Evolutionary conservation across 2,329 filamentous ascomycete genomes (phyloP).

Genomic region (Fusarium nisikadoi): DNA sequence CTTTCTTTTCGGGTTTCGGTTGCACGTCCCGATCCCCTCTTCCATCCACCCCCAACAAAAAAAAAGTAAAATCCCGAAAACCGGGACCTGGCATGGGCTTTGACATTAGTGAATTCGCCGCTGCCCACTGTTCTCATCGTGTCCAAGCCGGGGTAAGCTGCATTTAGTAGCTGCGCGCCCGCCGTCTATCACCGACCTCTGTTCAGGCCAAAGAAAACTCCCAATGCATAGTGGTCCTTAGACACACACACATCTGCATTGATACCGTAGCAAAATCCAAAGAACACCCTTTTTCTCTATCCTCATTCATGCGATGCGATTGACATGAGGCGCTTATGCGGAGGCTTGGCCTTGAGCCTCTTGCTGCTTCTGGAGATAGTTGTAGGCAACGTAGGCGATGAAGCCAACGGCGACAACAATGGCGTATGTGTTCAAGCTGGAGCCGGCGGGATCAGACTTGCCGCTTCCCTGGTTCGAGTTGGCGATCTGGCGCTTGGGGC

Average conservation of each 20-base stretch:
- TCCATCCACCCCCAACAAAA: constrained; percentile 36
- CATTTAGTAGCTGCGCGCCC: constrained; percentile 26
- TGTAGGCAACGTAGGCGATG: constrained; percentile 82
- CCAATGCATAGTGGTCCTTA: constrained; percentile 39
- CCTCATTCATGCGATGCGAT: constrained; percentile 22
- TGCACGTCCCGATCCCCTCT: constrained; percentile 28
- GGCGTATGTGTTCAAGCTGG: constrained; percentile 85
- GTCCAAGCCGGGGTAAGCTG: constrained; percentile 34
- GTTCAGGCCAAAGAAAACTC: constrained; percentile 36
- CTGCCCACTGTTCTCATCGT: constrained; percentile 35
- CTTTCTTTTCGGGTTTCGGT: constrained; percentile 12
- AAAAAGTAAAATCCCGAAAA: constrained; percentile 33
- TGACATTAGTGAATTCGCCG: constrained; percentile 8
- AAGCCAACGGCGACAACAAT: constrained; percentile 81
- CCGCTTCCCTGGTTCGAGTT: constrained; percentile 61
- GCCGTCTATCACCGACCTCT: constrained; percentile 38
- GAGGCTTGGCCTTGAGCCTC: constrained; percentile 36
- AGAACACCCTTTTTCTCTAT: constrained; percentile 10
- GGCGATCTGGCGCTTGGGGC: constrained; percentile 65
- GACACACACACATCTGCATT: constrained; percentile 31
- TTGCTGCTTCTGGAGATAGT: constrained; percentile 77
- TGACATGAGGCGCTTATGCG: constrained; percentile 43
- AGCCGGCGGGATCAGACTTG: constrained; percentile 59
- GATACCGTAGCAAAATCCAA: constrained; percentile 26
- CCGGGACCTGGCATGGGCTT: constrained; percentile 27